A percentile compares a stretch with the other conserved stretches of the same genome.
phyloP scores from a whole-genome alignment of 495 filamentous ascomycete genomes.

The Xylaria venustula region DNA sequence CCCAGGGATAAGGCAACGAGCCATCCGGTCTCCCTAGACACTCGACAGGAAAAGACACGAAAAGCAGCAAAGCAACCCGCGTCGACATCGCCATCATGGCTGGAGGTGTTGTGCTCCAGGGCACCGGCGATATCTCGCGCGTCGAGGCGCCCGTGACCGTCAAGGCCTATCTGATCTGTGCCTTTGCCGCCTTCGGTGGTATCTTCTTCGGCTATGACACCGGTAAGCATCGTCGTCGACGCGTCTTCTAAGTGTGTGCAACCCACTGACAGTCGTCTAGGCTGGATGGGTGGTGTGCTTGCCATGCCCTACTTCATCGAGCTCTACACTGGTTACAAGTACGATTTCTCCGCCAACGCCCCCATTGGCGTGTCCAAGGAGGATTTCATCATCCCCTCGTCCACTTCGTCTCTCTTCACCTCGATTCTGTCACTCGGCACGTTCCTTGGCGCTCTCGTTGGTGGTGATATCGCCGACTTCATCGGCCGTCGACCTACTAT shows the following conservation, averaged over 20 bases:
- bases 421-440: constrained; percentile 67
- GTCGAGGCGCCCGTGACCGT: constrained; percentile 61
- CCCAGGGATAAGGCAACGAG: constrained; percentile 11
- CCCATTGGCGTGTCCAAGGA: constrained; percentile 36
- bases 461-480: constrained; percentile 61
- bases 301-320: constrained; percentile 50
- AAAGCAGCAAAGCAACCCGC: neutral
- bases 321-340: constrained; percentile 40
- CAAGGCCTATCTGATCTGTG: constrained; percentile 61
- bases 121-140: constrained; percentile 36
- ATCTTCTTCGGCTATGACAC: constrained; percentile 61
- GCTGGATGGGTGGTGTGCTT: constrained; percentile 58
- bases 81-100: constrained; percentile 35
- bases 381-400: constrained; percentile 46
- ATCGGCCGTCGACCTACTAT: constrained; percentile 61
- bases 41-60: constrained; percentile 13
- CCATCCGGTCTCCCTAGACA: constrained; percentile 5
- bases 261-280: constrained; percentile 59
- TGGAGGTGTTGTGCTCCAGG: constrained; percentile 34
- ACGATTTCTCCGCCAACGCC: constrained; percentile 49
- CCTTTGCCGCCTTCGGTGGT: constrained; percentile 60
- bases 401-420: constrained; percentile 58
- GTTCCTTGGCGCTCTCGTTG: constrained; percentile 64
- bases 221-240: constrained; percentile 34
- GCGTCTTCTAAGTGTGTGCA: neutral